Evolutionary conservation across 208 protist species (phyloP).

Genomic region (Acanthamoeba triangularis): DNA sequence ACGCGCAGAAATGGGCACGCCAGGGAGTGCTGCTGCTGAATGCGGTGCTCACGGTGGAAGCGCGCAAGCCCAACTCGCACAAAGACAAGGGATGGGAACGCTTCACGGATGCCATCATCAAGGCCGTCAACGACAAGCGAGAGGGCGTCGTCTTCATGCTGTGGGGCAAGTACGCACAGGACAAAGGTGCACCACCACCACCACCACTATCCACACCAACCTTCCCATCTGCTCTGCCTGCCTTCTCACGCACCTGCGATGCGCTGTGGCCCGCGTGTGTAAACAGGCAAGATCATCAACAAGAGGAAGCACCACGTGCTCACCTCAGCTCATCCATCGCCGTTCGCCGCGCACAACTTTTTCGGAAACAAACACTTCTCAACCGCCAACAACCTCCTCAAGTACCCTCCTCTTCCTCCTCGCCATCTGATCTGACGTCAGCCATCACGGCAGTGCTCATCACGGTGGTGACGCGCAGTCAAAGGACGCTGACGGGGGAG

Average conservation of each 20-base stretch:
- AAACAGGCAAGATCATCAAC: slow-evolving; percentile 95
- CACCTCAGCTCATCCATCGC: slow-evolving; percentile 91
- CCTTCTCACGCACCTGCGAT: neutral
- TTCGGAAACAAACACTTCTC: slow-evolving; percentile 88
- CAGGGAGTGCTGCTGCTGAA: slow-evolving; percentile 99
- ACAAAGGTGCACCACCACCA: neutral
- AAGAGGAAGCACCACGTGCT: slow-evolving; percentile 94
- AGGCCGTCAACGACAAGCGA: slow-evolving; percentile 42
- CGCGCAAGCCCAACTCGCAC: slow-evolving; percentile 96
- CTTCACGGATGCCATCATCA: slow-evolving; percentile 93
- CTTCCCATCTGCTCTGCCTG: neutral
- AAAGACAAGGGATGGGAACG: slow-evolving; percentile 95
- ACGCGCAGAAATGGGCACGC: slow-evolving; percentile 95
- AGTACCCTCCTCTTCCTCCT: too few species aligned
- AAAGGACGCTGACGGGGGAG: neutral
- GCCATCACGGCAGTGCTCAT: too few species aligned
- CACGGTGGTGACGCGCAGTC: too few species aligned
- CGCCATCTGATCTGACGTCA: too few species aligned
- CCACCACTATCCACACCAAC: neutral
- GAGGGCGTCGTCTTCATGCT: slow-evolving; percentile 95
- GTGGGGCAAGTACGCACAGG: slow-evolving; percentile 89
- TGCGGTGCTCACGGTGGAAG: slow-evolving; percentile 96
- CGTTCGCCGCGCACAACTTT: slow-evolving; percentile 84
- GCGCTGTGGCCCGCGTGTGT: slow-evolving; percentile 90
- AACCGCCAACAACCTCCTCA: slow-evolving; percentile 86